Evolutionary conservation across 2,329 filamentous ascomycete genomes (phyloP).

Genomic region (Aspergillus flavus): DNA sequence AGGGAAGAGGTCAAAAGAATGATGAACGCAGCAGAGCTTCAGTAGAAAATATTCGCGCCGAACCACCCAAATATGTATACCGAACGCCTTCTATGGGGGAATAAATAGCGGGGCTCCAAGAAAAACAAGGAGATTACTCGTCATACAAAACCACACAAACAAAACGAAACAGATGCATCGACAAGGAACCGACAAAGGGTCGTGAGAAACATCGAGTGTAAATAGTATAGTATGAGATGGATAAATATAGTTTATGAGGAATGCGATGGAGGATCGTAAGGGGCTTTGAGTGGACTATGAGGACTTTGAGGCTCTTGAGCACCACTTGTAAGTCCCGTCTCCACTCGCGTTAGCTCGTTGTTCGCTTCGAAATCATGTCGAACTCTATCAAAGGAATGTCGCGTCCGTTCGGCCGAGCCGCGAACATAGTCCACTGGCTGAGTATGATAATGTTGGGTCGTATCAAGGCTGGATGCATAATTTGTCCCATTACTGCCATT

Average conservation of each 20-base stretch:
- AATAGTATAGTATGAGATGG: constrained; percentile 28
- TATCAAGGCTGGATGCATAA: constrained; percentile 64
- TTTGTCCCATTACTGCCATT: constrained; percentile 94
- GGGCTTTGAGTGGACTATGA: constrained; percentile 37
- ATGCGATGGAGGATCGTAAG: constrained; percentile 36
- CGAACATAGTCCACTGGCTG: constrained; percentile 61
- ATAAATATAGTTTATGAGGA: constrained; percentile 29
- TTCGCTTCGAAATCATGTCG: constrained; percentile 83
- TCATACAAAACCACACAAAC: constrained; percentile 27
- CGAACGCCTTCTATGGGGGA: constrained; percentile 45
- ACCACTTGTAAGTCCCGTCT: constrained; percentile 59
- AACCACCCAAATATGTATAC: constrained; percentile 37
- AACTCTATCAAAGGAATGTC: constrained; percentile 83
- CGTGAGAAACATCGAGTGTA: constrained; percentile 37
- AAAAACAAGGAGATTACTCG: constrained; percentile 29
- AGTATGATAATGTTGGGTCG: constrained; percentile 55
- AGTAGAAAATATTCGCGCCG: constrained; percentile 30
- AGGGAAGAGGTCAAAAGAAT: constrained; percentile 17
- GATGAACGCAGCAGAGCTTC: constrained; percentile 9
- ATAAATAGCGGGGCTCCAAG: constrained; percentile 32
- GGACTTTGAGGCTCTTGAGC: constrained; percentile 31
- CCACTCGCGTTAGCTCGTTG: constrained; percentile 85
- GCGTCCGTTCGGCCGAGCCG: constrained; percentile 83
- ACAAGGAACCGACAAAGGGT: constrained; percentile 22
- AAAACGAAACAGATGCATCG: constrained; percentile 26